A percentile compares a stretch with the other conserved stretches of the same genome.
These are phyloP conservation scores for Fusarium nodosum DNA, from an alignment of 2,329 filamentous ascomycete genomes.

Conservation along the genomic window DNA sequence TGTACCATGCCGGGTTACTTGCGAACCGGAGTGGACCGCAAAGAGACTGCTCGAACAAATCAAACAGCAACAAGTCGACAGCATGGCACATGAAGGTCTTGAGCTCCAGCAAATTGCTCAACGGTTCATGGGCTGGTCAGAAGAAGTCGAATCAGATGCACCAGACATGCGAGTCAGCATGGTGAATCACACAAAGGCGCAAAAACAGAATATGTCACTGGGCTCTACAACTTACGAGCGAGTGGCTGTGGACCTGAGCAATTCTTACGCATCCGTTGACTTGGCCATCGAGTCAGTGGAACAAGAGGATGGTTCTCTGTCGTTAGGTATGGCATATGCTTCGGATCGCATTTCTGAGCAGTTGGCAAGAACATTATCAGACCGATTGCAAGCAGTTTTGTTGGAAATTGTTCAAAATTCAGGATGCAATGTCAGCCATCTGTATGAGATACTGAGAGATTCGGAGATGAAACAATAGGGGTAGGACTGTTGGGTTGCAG, in stretches of 20 bases:
- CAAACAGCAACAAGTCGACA: conserved; percentile 2
- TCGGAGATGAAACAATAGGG: neutral
- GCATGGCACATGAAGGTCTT: conserved; percentile 6
- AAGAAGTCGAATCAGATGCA: neutral
- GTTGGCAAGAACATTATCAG: conserved; percentile 1
- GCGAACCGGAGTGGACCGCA: neutral
- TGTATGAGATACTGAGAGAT: neutral
- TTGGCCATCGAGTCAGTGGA: conserved; percentile 11
- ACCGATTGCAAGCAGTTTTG: neutral
- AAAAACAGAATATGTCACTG: conserved; percentile 1
- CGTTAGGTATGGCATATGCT: conserved; percentile 8
- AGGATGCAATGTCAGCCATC: neutral
- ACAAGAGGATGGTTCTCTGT: conserved; percentile 3
- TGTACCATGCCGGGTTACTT: conserved; percentile 4
- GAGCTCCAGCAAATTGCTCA: conserved; percentile 10
- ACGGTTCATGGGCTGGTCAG: conserved; percentile 7
- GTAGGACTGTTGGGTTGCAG: neutral
- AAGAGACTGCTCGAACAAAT: neutral
- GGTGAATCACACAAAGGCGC: conserved; percentile 9
- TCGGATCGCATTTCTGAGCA: conserved; percentile 10
- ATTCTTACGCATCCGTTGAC: conserved; percentile 9
- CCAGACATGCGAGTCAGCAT: conserved; percentile 10
- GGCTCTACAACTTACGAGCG: neutral
- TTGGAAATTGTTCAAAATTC: neutral
- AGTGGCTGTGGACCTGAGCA: neutral